Conservation (phyloP, 176 grass and related monocot genomes). For the Aegilops sharonensis region DNA sequence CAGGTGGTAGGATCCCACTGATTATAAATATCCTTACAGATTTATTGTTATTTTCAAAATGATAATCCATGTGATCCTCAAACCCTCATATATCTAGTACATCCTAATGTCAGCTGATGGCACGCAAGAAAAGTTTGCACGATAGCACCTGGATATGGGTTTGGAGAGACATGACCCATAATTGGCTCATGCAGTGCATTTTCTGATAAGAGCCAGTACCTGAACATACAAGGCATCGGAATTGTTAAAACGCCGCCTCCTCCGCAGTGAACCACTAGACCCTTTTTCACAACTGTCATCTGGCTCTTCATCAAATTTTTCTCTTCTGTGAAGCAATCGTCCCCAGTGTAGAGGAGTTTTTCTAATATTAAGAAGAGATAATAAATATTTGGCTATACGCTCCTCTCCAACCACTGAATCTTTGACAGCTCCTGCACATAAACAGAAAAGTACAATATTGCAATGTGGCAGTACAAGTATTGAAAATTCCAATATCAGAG, state of each 20-base stretch:
- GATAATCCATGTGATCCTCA: not conserved
- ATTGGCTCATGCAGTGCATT: not conserved
- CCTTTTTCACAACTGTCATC: slow-evolving; percentile 12
- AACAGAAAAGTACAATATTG: not conserved
- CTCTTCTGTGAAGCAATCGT: slow-evolving; percentile 43
- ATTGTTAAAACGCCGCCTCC: slow-evolving; percentile 37
- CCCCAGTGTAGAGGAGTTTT: slow-evolving; percentile 93
- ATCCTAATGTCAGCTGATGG: not conserved
- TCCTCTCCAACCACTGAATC: slow-evolving; percentile 93
- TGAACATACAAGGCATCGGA: slow-evolving; percentile 75
- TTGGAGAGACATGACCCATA: not conserved
- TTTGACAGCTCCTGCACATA: slow-evolving; percentile 77
- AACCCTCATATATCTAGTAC: not conserved
- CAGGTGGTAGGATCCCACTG: not conserved
- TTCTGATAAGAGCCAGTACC: slow-evolving; percentile 47
- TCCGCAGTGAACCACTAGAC: slow-evolving; percentile 36
- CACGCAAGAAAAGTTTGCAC: not conserved
- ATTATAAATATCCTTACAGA: not conserved
- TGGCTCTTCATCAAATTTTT: slow-evolving; percentile 27
- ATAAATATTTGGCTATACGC: slow-evolving; percentile 79
- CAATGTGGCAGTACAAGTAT: slow-evolving; percentile 20
- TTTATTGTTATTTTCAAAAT: not conserved
- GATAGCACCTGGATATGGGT: not conserved
- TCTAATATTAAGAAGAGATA: slow-evolving; percentile 86
- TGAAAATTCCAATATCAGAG: not conserved